phyloP scores from a whole-genome alignment of 1,284 basidiomycete species.

The Pseudozyma sp. region DNA sequence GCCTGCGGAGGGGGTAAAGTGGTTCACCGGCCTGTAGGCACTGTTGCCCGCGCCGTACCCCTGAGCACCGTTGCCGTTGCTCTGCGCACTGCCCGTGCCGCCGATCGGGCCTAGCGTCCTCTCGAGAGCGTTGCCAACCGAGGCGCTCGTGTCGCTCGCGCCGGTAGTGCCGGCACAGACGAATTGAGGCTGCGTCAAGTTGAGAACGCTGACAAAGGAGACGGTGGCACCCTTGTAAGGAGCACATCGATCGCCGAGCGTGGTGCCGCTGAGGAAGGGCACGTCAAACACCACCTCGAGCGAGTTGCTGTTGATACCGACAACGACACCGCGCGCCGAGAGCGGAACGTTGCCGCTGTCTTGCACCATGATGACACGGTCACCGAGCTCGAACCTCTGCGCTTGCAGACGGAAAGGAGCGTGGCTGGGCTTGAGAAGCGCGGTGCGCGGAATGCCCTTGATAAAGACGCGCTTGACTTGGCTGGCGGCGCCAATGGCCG shows the following conservation, averaged over 20 bases:
- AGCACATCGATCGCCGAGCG: slow-evolving; percentile 75
- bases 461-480: slow-evolving; percentile 90
- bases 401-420: slow-evolving; percentile 88
- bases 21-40: slow-evolving; percentile 46
- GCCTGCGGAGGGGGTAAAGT: slow-evolving; percentile 38
- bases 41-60: slow-evolving; percentile 31
- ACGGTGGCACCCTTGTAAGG: slow-evolving; percentile 57
- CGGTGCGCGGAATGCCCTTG: slow-evolving; percentile 91
- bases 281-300: slow-evolving; percentile 98
- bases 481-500: slow-evolving; percentile 72
- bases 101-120: slow-evolving; percentile 51
- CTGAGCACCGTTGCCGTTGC: slow-evolving; percentile 29
- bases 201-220: slow-evolving; percentile 59
- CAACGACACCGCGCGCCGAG: slow-evolving; percentile 90
- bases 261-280: slow-evolving; percentile 91
- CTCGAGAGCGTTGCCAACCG: slow-evolving; percentile 48
- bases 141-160: slow-evolving; percentile 38
- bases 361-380: slow-evolving; percentile 93
- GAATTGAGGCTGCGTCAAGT: slow-evolving; percentile 64
- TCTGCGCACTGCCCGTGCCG: slow-evolving; percentile 28
- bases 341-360: slow-evolving; percentile 92
- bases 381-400: slow-evolving; percentile 91
- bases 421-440: slow-evolving; percentile 91
- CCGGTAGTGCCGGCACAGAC: slow-evolving; percentile 43
- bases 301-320: slow-evolving; percentile 81